Percentiles rank a stretch among this genome's conserved stretches.
Conservation (phyloP, 345 rosid genomes). For the Lepidium africanum region DNA sequence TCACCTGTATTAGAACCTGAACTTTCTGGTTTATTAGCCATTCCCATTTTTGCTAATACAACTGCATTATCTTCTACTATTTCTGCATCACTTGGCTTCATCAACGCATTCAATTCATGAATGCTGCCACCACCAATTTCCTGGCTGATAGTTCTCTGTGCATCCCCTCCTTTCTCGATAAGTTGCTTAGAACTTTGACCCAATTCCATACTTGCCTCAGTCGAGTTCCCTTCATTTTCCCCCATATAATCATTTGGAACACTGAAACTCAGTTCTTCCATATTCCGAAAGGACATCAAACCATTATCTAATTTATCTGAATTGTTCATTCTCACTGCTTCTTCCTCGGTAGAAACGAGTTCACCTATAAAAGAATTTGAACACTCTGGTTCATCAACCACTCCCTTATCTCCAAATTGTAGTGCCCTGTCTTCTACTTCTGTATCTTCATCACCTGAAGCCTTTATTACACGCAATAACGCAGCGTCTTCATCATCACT, state of each 20-base stretch:
- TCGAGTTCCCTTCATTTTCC: neutral
- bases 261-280: neutral
- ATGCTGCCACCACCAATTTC: neutral
- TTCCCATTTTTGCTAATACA: neutral
- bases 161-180: neutral
- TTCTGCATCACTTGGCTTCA: neutral
- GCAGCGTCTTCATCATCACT: constrained; percentile 30
- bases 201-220: neutral
- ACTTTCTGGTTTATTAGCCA: neutral
- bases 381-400: constrained; percentile 16
- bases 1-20: constrained; percentile 1
- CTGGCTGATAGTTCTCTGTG: neutral
- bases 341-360: constrained; percentile 3
- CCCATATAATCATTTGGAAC: constrained; percentile 1
- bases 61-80: constrained; percentile 21
- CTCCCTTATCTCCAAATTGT: neutral
- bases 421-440: constrained; percentile 7
- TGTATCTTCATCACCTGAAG: constrained; percentile 27
- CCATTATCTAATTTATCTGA: neutral
- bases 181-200: neutral
- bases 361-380: constrained; percentile 8
- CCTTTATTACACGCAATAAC: constrained; percentile 23
- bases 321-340: neutral
- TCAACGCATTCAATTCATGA: neutral
- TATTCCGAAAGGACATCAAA: constrained; percentile 8